phyloP scores from a whole-genome alignment of 768 basidiomycete species.

The Lactifluus hygrophoroides region DNA sequence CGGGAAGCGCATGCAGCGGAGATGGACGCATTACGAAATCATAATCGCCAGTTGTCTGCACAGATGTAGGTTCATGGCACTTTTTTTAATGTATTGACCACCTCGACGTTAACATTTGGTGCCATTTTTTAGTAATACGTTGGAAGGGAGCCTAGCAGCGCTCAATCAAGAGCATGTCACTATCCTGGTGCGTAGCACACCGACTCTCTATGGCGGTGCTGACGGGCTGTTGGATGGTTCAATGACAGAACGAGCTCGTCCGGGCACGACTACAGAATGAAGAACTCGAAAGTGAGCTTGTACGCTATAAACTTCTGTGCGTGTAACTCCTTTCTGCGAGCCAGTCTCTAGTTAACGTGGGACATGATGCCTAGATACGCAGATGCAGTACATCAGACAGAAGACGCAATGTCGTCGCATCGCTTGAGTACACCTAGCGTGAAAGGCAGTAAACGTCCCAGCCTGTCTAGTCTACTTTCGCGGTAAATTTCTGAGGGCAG shows the following conservation, averaged over 20 bases:
- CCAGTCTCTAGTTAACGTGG: neutral
- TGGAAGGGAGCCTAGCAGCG: conserved; percentile 73
- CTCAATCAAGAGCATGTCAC: conserved; percentile 79
- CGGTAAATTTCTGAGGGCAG: neutral
- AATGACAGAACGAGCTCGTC: conserved; percentile 78
- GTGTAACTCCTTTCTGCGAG: conserved; percentile 25
- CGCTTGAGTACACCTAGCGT: conserved; percentile 26
- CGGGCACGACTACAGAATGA: conserved; percentile 83
- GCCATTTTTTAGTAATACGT: conserved; percentile 58
- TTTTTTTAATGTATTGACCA: neutral
- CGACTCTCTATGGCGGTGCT: neutral
- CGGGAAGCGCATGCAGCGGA: conserved; percentile 79
- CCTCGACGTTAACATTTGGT: neutral
- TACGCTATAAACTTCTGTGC: conserved; percentile 87
- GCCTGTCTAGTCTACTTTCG: conserved; percentile 18
- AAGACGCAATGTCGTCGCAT: conserved; percentile 41
- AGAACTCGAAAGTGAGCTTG: conserved; percentile 88
- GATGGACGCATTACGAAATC: conserved; percentile 73
- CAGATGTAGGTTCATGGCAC: conserved; percentile 58
- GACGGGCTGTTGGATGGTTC: conserved; percentile 23
- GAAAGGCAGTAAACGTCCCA: conserved; percentile 23
- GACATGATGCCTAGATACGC: conserved; percentile 34
- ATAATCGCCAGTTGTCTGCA: conserved; percentile 62
- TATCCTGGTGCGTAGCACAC: conserved; percentile 39
- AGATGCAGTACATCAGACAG: conserved; percentile 44